These are phyloP conservation scores for Cicer chorassanicum DNA, from an alignment of 306 rosid genomes.

Conservation along the genomic window DNA sequence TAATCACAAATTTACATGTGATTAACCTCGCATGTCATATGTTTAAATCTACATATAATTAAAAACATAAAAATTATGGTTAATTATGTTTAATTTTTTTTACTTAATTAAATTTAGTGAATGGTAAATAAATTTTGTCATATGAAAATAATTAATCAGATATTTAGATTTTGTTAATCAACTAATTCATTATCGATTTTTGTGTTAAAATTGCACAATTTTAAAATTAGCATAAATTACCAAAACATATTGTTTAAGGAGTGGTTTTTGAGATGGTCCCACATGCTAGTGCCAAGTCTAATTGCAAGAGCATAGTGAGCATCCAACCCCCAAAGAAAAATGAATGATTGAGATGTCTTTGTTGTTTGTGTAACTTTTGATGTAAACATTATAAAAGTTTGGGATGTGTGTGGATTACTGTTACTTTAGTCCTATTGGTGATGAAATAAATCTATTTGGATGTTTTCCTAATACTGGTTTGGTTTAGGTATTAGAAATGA, in stretches of 20 bases:
- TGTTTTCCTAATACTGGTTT: constrained; percentile 39
- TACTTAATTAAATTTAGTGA: too few relatives aligned
- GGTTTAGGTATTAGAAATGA: constrained; percentile 34
- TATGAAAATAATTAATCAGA: too few relatives aligned
- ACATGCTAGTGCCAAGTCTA: constrained; percentile 39
- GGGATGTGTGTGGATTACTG: constrained; percentile 25
- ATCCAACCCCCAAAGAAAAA: constrained; percentile 51
- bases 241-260: constrained; percentile 35
- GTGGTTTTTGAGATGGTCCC: constrained; percentile 63
- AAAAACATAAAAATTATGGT: too few relatives aligned
- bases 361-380: constrained; percentile 33
- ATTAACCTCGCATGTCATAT: too few relatives aligned
- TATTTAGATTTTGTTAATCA: too few relatives aligned
- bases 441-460: constrained; percentile 45
- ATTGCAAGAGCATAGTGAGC: constrained; percentile 54
- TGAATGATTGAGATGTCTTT: constrained; percentile 13
- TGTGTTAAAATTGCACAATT: background rate
- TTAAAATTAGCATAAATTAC: background rate
- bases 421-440: constrained; percentile 29
- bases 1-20: too few relatives aligned
- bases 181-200: too few relatives aligned
- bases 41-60: too few relatives aligned
- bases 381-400: constrained; percentile 13
- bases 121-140: too few relatives aligned
- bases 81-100: too few relatives aligned